These are phyloP conservation scores for Rhamnella rubrinervis DNA, from an alignment of 331 rosid species.

Conservation along the genomic window DNA sequence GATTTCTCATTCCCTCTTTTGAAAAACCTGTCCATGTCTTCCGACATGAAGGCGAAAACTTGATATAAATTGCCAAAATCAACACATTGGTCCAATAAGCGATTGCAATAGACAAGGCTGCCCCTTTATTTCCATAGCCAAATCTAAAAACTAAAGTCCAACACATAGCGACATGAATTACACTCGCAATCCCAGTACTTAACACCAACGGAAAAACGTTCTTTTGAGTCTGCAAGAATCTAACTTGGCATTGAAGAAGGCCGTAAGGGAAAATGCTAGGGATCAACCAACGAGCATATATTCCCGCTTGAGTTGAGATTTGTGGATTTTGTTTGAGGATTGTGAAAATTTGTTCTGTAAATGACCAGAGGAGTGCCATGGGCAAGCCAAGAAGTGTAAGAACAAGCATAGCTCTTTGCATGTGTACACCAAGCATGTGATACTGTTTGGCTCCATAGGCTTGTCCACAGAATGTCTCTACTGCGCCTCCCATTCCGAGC, in stretches of 20 bases:
- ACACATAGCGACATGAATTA: conserved; percentile 7
- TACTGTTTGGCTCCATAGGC: conserved; percentile 16
- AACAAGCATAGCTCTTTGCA: conserved; percentile 17
- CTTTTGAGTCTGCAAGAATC: conserved; percentile 19
- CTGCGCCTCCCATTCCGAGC: conserved; percentile 15
- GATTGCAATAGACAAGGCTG: conserved; percentile 11
- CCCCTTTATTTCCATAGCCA: conserved; percentile 8
- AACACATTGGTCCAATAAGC: conserved; percentile 25
- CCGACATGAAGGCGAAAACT: conserved; percentile 4
- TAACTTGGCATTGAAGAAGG: conserved; percentile 13
- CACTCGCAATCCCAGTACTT: neutral
- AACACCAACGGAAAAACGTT: conserved; percentile 7
- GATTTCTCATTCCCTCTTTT: conserved; percentile 9
- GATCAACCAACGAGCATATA: conserved; percentile 9
- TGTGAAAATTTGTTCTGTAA: conserved; percentile 9
- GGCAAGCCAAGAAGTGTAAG: conserved; percentile 7
- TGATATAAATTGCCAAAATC: conserved; percentile 16
- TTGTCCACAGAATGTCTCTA: conserved; percentile 15
- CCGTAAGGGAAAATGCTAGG: conserved; percentile 20
- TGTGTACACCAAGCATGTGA: conserved; percentile 13
- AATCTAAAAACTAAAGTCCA: neutral
- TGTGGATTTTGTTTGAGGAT: conserved; percentile 8
- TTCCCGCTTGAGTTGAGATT: conserved; percentile 1
- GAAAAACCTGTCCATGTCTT: conserved; percentile 25
- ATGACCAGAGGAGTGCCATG: conserved; percentile 8